Evolutionary conservation across 2,329 filamentous ascomycete species (phyloP).

Genomic region (Neonectria coccinea): DNA sequence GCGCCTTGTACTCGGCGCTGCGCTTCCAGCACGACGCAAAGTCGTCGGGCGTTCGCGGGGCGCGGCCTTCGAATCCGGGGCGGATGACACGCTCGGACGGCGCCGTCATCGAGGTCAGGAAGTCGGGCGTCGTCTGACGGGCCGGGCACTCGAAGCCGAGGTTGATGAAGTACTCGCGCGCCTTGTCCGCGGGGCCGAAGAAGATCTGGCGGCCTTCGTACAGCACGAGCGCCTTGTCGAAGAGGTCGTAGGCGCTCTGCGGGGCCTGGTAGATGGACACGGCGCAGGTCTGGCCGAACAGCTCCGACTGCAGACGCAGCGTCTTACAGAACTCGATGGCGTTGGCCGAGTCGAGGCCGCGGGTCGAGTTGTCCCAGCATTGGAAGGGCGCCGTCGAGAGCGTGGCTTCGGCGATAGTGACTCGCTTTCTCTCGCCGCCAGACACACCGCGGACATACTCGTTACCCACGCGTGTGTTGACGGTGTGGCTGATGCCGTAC

Average conservation of each 20-base stretch:
- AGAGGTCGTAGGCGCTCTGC: slow-evolving; percentile 26
- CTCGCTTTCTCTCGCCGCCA: slow-evolving; percentile 25
- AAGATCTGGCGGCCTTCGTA: slow-evolving; percentile 28
- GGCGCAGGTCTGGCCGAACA: slow-evolving; percentile 28
- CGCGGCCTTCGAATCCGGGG: slow-evolving; percentile 16
- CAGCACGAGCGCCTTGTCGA: slow-evolving; percentile 27
- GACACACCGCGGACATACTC: slow-evolving; percentile 27
- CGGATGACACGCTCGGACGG: slow-evolving; percentile 21
- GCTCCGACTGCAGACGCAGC: slow-evolving; percentile 18
- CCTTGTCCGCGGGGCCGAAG: slow-evolving; percentile 22
- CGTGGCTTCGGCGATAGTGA: slow-evolving; percentile 27
- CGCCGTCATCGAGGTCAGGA: slow-evolving; percentile 27
- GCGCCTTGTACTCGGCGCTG: slow-evolving; percentile 18
- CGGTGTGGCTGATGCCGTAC: slow-evolving; percentile 29
- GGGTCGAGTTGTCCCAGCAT: slow-evolving; percentile 27
- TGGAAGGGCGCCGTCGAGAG: slow-evolving; percentile 25
- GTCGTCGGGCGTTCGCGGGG: slow-evolving; percentile 23
- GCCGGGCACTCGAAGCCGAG: slow-evolving; percentile 26
- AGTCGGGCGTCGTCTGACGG: slow-evolving; percentile 25
- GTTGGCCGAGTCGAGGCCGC: slow-evolving; percentile 25
- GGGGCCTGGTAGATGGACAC: slow-evolving; percentile 30
- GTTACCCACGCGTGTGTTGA: slow-evolving; percentile 28
- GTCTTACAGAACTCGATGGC: slow-evolving; percentile 30
- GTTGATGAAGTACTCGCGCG: slow-evolving; percentile 24
- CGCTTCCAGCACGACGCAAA: slow-evolving; percentile 25